A percentile compares a stretch with the other conserved stretches of the same genome.
Conservation (phyloP, 139 green algal genomes). For the Diplosphaera chodatii region DNA sequence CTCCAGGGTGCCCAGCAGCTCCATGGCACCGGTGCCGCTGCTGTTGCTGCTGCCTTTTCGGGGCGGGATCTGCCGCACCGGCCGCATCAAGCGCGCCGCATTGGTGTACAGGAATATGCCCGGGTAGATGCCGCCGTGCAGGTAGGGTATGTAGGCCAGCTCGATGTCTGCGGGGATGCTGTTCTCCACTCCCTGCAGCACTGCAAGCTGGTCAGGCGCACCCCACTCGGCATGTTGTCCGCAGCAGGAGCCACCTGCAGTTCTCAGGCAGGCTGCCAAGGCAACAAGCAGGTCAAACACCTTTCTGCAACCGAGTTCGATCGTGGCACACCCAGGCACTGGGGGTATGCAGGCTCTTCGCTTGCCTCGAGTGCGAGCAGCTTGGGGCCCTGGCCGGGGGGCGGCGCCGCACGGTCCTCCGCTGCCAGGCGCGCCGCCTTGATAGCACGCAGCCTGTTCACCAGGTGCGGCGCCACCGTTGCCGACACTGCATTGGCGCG, state of each 20-base stretch:
- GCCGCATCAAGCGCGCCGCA: conserved; percentile 58
- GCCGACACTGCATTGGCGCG: conserved; percentile 18
- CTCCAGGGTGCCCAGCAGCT: conserved; percentile 89
- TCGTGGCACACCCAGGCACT: too few species aligned
- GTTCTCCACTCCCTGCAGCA: conserved; percentile 24
- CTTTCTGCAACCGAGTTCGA: too few species aligned
- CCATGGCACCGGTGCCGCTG: conserved; percentile 16
- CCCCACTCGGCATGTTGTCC: too few species aligned
- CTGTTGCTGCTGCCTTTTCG: too few species aligned
- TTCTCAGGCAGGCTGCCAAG: too few species aligned
- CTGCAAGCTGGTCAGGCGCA: too few species aligned
- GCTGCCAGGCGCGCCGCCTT: conserved; percentile 52
- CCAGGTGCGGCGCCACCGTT: conserved; percentile 29
- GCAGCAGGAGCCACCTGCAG: too few species aligned
- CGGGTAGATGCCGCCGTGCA: conserved; percentile 65
- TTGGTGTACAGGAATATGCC: conserved; percentile 86
- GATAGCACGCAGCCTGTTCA: conserved; percentile 54
- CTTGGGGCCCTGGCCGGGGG: not conserved
- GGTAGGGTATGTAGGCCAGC: conserved; percentile 63
- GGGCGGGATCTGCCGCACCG: conserved; percentile 47
- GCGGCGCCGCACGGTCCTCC: conserved; percentile 8
- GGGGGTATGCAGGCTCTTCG: too few species aligned
- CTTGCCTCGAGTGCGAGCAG: not conserved
- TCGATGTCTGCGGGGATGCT: conserved; percentile 45
- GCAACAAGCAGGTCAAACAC: too few species aligned